Conservation (phyloP, 768 basidiomycete genomes). For the Lactifluus echinatus region DNA sequence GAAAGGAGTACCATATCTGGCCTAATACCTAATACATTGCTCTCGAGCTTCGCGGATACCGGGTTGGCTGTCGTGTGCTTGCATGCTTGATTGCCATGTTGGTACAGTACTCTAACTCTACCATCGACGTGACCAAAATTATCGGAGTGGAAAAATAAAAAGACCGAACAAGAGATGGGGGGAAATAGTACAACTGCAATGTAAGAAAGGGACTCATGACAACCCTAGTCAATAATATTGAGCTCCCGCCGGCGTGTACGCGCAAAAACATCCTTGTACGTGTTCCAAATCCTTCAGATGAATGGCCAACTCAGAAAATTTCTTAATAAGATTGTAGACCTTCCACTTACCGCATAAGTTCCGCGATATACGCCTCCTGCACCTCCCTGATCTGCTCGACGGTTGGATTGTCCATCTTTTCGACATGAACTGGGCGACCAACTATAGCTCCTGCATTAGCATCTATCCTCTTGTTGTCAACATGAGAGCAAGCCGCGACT, state of each 20-base stretch:
- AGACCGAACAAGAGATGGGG: neutral
- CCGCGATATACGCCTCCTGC: conserved; percentile 84
- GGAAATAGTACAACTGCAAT: neutral
- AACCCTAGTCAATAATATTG: conserved; percentile 60
- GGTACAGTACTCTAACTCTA: conserved; percentile 17
- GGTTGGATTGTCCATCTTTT: conserved; percentile 71
- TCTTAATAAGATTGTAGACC: neutral
- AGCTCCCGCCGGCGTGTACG: conserved; percentile 70
- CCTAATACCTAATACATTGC: neutral
- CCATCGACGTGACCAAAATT: neutral
- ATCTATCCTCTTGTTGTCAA: neutral
- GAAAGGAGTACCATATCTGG: neutral
- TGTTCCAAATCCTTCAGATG: conserved; percentile 80
- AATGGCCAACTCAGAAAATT: neutral
- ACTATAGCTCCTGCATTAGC: conserved; percentile 40
- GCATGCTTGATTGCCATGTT: neutral
- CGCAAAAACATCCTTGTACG: conserved; percentile 91
- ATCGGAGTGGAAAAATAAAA: neutral
- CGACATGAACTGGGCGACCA: conserved; percentile 79
- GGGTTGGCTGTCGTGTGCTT: neutral
- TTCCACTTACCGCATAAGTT: conserved; percentile 73
- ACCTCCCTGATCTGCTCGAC: conserved; percentile 69
- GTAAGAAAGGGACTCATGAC: neutral
- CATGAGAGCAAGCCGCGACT: conserved; percentile 32
- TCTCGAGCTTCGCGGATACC: neutral